Evolutionary conservation across 441 rosid genomes (phyloP).

Genomic region (Mallotus repandus): DNA sequence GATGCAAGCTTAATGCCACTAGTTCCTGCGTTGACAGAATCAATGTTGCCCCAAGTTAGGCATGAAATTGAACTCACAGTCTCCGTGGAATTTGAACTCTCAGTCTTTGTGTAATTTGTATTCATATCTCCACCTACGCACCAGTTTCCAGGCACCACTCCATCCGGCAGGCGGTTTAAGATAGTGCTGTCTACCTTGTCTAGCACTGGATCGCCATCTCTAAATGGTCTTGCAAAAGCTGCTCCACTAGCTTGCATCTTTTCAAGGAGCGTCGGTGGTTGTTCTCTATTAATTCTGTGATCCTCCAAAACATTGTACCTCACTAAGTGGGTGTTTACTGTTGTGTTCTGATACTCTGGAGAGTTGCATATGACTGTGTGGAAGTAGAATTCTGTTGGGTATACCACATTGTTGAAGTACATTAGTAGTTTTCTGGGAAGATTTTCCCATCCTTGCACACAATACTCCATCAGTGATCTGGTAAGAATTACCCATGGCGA

Average conservation of each 20-base stretch:
- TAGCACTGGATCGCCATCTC: conserved; percentile 32
- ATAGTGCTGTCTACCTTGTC: conserved; percentile 34
- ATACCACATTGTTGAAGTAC: conserved; percentile 48
- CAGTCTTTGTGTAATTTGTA: conserved; percentile 1
- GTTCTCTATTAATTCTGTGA: neutral
- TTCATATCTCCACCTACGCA: conserved; percentile 23
- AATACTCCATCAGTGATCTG: conserved; percentile 42
- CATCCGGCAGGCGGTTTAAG: conserved; percentile 30
- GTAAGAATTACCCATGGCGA: conserved; percentile 55
- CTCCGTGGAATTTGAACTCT: too few relatives aligned
- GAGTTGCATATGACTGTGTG: conserved; percentile 61
- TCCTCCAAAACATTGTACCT: conserved; percentile 31
- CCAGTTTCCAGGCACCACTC: conserved; percentile 46
- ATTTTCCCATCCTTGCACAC: conserved; percentile 56
- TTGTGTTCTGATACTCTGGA: conserved; percentile 42
- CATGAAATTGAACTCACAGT: conserved; percentile 20
- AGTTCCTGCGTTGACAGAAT: conserved; percentile 32
- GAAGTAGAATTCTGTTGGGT: conserved; percentile 51
- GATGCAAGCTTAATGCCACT: conserved; percentile 33
- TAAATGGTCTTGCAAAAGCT: conserved; percentile 44
- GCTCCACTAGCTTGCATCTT: conserved; percentile 36
- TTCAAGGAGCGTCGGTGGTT: conserved; percentile 1
- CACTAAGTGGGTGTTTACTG: conserved; percentile 35
- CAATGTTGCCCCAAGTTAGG: conserved; percentile 30
- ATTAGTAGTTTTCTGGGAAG: conserved; percentile 54